Conservation (phyloP, 441 rosid species). For the Euphorbia corollata region DNA sequence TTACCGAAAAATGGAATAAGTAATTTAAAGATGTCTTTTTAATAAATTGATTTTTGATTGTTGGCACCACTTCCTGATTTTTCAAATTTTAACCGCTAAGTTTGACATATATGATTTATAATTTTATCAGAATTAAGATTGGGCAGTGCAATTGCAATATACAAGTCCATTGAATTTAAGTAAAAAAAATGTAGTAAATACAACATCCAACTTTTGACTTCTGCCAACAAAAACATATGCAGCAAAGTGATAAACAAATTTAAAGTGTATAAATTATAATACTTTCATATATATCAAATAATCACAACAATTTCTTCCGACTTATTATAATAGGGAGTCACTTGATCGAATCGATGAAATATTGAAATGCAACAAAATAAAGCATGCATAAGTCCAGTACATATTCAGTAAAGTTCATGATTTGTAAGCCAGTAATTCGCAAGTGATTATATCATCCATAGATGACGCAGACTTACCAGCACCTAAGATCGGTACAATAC, state of each 20-base stretch:
- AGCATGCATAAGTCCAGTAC: too few relatives aligned
- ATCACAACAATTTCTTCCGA: background rate
- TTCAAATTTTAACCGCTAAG: too few relatives aligned
- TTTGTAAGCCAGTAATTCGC: conserved; percentile 53
- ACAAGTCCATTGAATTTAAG: background rate
- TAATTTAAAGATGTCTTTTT: too few relatives aligned
- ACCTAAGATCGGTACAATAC: conserved; percentile 61
- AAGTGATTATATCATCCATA: conserved; percentile 53
- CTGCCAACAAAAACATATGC: background rate
- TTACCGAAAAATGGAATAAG: too few relatives aligned
- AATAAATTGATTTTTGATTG: too few relatives aligned
- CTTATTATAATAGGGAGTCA: too few relatives aligned
- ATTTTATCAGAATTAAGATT: too few relatives aligned
- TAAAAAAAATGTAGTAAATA: background rate
- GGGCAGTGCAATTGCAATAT: too few relatives aligned
- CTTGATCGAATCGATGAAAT: too few relatives aligned
- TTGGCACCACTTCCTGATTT: too few relatives aligned
- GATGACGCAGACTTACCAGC: conserved; percentile 46
- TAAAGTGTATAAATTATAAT: background rate
- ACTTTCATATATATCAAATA: background rate
- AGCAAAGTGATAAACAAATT: background rate
- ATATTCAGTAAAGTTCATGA: conserved; percentile 24
- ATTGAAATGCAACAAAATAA: too few relatives aligned
- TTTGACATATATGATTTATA: too few relatives aligned
- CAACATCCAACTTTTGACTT: background rate